Conservation (phyloP, 192 early-diverging fungal species). For the Backusella westeae region DNA sequence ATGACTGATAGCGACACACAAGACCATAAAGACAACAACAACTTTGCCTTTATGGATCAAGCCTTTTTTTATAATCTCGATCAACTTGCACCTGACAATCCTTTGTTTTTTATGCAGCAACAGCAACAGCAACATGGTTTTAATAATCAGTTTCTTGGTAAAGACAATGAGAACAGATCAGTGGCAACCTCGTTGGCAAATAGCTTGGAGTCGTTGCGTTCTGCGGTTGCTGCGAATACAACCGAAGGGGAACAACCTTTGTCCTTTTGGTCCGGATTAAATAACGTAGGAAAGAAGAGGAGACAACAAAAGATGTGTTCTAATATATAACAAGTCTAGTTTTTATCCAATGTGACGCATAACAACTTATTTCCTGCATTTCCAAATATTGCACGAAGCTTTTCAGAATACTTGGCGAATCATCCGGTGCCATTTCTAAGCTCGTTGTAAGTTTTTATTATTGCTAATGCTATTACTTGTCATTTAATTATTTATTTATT, state of each 20-base stretch:
- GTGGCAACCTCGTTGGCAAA: not conserved
- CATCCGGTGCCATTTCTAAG: conserved; percentile 21
- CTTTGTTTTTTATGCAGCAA: conserved; percentile 15
- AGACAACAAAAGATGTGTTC: not conserved
- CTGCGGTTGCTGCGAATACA: not conserved
- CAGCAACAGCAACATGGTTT: conserved; percentile 3
- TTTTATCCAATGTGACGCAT: conserved; percentile 24
- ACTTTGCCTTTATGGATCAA: conserved; percentile 14
- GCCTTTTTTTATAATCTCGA: conserved; percentile 19
- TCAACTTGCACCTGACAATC: conserved; percentile 15
- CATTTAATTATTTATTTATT: not conserved
- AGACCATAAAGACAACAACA: not conserved
- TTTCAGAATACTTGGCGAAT: conserved; percentile 33
- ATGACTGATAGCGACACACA: not conserved
- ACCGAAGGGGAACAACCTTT: conserved; percentile 1
- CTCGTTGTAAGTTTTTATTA: conserved; percentile 1
- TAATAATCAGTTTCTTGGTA: not conserved
- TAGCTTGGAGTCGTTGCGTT: conserved; percentile 9
- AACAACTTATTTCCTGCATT: conserved; percentile 32
- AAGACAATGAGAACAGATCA: not conserved
- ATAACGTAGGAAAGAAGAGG: conserved; percentile 15
- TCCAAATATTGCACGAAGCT: conserved; percentile 32
- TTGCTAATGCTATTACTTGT: not conserved
- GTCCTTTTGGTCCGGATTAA: conserved; percentile 30
- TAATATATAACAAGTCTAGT: conserved; percentile 12